A percentile compares a stretch with the other conserved stretches of the same genome.
These are phyloP conservation scores for Alternaria tenuissima DNA, from an alignment of 2,329 filamentous ascomycete genomes.

Conservation along the genomic window DNA sequence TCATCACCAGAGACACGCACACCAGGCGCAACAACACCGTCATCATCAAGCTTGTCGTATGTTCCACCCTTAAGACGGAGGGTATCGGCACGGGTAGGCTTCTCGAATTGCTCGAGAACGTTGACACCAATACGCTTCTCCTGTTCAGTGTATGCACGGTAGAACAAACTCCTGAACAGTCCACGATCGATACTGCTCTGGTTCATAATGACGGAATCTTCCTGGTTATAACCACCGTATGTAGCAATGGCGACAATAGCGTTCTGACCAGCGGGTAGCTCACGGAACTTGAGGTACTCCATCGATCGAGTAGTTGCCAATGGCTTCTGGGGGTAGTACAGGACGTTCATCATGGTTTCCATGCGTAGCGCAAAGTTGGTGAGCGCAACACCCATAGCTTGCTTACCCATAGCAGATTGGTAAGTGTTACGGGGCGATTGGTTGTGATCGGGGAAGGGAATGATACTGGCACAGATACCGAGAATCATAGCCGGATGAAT, in stretches of 20 bases:
- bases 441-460: conserved; percentile 99
- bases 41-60: conserved; percentile 96
- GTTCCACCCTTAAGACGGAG: conserved; percentile 92
- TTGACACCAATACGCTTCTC: conserved; percentile 97
- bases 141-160: conserved; percentile 94
- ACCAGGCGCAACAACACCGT: conserved; percentile 92
- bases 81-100: conserved; percentile 87
- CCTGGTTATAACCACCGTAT: conserved; percentile 99
- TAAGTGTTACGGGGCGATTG: conserved; percentile 99
- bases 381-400: conserved; percentile 98
- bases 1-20: conserved; percentile 96
- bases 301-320: conserved; percentile 95
- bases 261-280: conserved; percentile 95
- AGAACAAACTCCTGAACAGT: conserved; percentile 96
- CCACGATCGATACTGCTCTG: conserved; percentile 98
- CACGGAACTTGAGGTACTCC: conserved; percentile 98
- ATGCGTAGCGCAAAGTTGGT: conserved; percentile 97
- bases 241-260: conserved; percentile 97
- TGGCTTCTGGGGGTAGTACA: conserved; percentile 98
- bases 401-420: conserved; percentile 99
- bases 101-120: conserved; percentile 93
- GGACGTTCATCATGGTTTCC: conserved; percentile 99
- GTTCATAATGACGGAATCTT: conserved; percentile 99
- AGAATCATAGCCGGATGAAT: conserved; percentile 99
- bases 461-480: conserved; percentile 98